Conservation (phyloP, 345 rosid species). For the Mercurialis annua region DNA sequence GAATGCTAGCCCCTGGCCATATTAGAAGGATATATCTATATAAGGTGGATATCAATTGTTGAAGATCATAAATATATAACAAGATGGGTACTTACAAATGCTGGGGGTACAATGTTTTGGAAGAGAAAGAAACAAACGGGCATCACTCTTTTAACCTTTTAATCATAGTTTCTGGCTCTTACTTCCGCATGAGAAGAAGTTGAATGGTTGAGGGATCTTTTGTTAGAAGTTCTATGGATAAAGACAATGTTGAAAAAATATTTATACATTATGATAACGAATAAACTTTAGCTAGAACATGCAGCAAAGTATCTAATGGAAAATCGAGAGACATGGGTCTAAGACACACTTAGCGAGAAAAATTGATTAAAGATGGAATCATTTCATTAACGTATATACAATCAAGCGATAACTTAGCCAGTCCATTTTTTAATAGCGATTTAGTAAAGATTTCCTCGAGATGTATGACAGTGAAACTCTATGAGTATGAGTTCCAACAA, state of each 20-base stretch:
- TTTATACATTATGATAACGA: neutral
- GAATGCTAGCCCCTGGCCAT: too few relatives aligned
- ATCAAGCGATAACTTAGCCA: neutral
- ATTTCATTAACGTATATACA: neutral
- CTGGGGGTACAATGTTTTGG: neutral
- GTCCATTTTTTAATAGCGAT: constrained; percentile 10
- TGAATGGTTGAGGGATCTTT: neutral
- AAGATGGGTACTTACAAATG: neutral
- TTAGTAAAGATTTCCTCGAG: neutral
- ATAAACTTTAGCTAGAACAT: neutral
- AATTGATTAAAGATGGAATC: constrained; percentile 1
- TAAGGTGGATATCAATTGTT: neutral
- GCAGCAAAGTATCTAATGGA: neutral
- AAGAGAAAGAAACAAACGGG: neutral
- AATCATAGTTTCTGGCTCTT: neutral
- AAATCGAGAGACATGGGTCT: neutral
- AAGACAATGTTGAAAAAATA: neutral
- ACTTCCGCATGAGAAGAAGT: neutral
- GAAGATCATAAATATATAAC: neutral
- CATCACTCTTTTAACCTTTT: neutral
- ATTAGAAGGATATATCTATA: neutral
- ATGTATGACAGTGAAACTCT: neutral
- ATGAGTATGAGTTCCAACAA: too few relatives aligned
- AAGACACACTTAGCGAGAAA: neutral
- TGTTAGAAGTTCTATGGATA: neutral